These are phyloP conservation scores for Aspergillus cejpii DNA, from an alignment of 2,329 filamentous ascomycete genomes.

Conservation along the genomic window DNA sequence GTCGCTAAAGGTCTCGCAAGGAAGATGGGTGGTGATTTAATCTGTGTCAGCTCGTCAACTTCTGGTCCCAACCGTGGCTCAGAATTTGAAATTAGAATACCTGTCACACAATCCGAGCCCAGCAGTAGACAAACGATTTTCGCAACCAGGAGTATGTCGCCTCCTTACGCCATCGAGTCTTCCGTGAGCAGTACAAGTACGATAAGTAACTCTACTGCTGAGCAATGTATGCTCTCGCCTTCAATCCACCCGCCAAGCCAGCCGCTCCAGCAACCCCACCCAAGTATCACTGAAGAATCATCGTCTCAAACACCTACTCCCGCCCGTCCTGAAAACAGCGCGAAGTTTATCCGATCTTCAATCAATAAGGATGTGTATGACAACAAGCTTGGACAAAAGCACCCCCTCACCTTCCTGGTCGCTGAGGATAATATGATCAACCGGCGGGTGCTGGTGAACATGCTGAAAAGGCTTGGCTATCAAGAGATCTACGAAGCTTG, in stretches of 20 bases:
- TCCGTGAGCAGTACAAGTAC: constrained; percentile 22
- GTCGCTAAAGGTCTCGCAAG: constrained; percentile 66
- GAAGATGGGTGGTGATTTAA: constrained; percentile 62
- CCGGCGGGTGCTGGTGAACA: constrained; percentile 58
- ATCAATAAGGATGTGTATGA: constrained; percentile 42
- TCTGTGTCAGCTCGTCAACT: constrained; percentile 57
- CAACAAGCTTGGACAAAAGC: constrained; percentile 51
- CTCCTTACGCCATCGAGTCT: constrained; percentile 19
- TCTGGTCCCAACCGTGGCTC: constrained; percentile 55
- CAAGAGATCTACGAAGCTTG: constrained; percentile 57
- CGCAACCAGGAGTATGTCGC: constrained; percentile 36
- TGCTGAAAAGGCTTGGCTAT: constrained; percentile 63
- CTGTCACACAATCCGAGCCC: constrained; percentile 46
- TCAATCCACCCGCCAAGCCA: constrained; percentile 22
- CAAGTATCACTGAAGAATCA: constrained; percentile 24
- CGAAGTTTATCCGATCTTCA: constrained; percentile 22
- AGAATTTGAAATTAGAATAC: constrained; percentile 63
- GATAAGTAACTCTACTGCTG: constrained; percentile 17
- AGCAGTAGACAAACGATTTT: constrained; percentile 47
- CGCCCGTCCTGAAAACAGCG: constrained; percentile 17
- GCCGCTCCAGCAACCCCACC: constrained; percentile 27
- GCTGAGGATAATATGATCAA: constrained; percentile 70
- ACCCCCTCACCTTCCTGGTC: constrained; percentile 61
- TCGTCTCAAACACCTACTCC: constrained; percentile 21
- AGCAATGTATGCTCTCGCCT: constrained; percentile 17